Conservation (phyloP, 1,284 basidiomycete genomes). For the Phellopilus nigrolimitatus region DNA sequence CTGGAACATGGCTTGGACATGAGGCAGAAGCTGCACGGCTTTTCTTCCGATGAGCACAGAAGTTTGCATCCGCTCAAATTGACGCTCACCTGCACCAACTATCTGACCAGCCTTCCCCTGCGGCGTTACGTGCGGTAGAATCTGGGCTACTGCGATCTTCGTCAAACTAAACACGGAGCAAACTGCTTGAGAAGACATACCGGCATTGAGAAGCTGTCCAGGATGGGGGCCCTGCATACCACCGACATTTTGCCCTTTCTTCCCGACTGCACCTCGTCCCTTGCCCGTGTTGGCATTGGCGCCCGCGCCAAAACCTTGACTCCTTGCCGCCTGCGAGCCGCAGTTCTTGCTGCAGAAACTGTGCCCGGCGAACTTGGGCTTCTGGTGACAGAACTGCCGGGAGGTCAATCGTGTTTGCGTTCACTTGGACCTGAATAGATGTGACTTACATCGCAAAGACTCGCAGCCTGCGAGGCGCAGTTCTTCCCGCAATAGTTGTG, state of each 20-base stretch:
- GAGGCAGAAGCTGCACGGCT: constrained; percentile 6
- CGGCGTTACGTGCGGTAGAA: constrained; percentile 3
- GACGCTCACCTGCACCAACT: not conserved
- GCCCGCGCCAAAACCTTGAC: not conserved
- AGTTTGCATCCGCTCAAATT: not conserved
- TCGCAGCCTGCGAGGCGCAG: constrained; percentile 31
- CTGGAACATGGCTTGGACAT: constrained; percentile 7
- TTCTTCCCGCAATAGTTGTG: constrained; percentile 48
- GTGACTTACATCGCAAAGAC: constrained; percentile 8
- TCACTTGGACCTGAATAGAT: not conserved
- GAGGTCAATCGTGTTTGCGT: not conserved
- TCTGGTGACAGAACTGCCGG: constrained; percentile 7
- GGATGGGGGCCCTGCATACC: not conserved
- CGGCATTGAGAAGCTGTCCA: constrained; percentile 4
- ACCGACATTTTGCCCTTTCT: not conserved
- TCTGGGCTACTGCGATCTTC: not conserved
- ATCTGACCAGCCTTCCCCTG: constrained; percentile 2
- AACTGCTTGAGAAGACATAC: not conserved
- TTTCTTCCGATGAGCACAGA: not conserved
- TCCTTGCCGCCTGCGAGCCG: constrained; percentile 5
- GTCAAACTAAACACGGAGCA: not conserved
- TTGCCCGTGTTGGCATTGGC: not conserved
- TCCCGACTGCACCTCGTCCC: not conserved
- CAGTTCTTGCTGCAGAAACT: constrained; percentile 9
- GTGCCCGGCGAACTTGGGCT: constrained; percentile 7